phyloP scores from a whole-genome alignment of 2,329 filamentous ascomycete species.

The Ascochyta fabae region DNA sequence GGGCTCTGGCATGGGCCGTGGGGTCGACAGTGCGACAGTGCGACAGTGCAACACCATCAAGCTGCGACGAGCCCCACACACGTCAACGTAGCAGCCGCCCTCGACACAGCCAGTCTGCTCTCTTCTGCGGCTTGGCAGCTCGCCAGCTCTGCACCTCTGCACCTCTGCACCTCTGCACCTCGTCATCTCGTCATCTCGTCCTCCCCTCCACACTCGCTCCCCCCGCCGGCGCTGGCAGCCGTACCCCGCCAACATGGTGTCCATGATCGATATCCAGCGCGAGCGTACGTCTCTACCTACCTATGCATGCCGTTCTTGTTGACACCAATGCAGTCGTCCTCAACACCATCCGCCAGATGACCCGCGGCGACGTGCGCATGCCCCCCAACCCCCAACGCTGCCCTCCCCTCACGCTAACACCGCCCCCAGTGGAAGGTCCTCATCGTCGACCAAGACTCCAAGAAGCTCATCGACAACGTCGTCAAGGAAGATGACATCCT shows the following conservation, averaged over 20 bases:
- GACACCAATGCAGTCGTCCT: conserved; percentile 65
- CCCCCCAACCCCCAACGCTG: conserved; percentile 15
- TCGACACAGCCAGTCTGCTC: background rate
- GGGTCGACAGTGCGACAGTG: conserved; percentile 7
- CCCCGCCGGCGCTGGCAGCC: conserved; percentile 25
- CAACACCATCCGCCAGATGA: conserved; percentile 76
- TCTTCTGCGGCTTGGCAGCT: background rate
- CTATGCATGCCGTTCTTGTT: no score
- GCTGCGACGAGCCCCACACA: conserved; percentile 29
- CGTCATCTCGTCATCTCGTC: no score
- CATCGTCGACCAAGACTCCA: conserved; percentile 82
- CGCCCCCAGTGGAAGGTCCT: conserved; percentile 88
- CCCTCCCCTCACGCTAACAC: conserved; percentile 29
- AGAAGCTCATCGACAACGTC: conserved; percentile 87
- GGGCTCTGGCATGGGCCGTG: background rate
- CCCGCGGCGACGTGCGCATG: conserved; percentile 75
- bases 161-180: no score
- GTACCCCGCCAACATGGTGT: conserved; percentile 72
- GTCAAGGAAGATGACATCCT: conserved; percentile 96
- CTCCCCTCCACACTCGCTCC: no score
- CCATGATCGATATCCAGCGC: conserved; percentile 83
- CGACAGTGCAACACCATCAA: conserved; percentile 16
- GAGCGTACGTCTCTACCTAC: conserved; percentile 60
- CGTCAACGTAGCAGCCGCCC: conserved; percentile 9
- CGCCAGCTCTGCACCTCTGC: no score